Base-by-base conservation (phyloP, 2,329 filamentous ascomycete genomes). In the Leptographium wingfieldii region DNA sequence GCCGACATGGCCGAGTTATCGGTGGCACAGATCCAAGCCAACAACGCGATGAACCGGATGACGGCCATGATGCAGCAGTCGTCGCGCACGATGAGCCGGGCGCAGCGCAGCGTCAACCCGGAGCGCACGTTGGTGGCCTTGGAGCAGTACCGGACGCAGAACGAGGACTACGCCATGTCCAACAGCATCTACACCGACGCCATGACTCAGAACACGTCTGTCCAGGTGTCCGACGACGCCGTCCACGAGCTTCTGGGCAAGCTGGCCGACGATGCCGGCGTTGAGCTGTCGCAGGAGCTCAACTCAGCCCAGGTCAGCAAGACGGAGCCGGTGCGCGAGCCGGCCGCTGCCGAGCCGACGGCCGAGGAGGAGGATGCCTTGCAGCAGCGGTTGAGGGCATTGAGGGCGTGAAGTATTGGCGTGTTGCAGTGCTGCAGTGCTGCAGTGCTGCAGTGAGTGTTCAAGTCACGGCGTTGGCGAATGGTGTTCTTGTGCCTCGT, bases 181-280 rank as follows among this genome's bases (percentile, higher is more conserved):
- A 83, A 82, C 71, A 80, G 85, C 66, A 90, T 92, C 73, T 94
- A 94, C 73, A 89, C 92, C 72, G 90, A 92, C 69, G 88, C 90
- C 62, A 92, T 92, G 63, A 84, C 82, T 27, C 86, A 87, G 62
- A 87, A 87, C 46, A 95, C 90, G 1, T 71, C 88, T 73, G 68
- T 86, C 76, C 70, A 88, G 77, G 71, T 92, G 75, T 74, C 88
- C 76, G 73, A 95, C 70, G 90, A 95, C 66, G 90, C 92, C 66
- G 90, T 95, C 2, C 90, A 95, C 71, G 85, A 90, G 65, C 75
- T 95, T 63, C 87, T 95, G 73, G 86, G 83, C 64, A 88, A 95
- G 74, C 83, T 94, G 52, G 90, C 90, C 63, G 91, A 95, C 71
- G 90, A 95, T 72, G 90, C 88, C 11, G 91, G 91, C 59, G 82